Conservation (phyloP, 345 rosid species). For the Acer yangbiense region DNA sequence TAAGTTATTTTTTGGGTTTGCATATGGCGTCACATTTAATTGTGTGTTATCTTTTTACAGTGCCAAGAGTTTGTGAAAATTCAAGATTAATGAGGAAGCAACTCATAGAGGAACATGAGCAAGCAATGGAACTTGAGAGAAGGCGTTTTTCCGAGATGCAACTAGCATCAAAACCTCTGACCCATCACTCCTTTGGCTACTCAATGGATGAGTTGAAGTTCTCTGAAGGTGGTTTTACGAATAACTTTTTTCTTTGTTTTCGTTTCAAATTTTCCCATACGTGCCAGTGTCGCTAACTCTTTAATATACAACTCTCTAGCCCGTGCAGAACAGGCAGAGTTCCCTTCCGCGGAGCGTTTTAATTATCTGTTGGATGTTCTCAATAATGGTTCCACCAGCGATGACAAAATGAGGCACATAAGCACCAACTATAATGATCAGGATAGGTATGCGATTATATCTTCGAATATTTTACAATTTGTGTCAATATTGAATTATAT, state of each 20-base stretch:
- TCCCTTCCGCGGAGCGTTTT: constrained; percentile 45
- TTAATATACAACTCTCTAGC: constrained; percentile 15
- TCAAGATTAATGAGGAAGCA: constrained; percentile 55
- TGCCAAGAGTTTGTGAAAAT: constrained; percentile 42
- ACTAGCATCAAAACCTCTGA: constrained; percentile 38
- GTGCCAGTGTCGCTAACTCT: neutral
- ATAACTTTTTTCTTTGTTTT: neutral
- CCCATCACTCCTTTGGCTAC: constrained; percentile 43
- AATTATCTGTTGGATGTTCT: constrained; percentile 61
- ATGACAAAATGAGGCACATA: constrained; percentile 45
- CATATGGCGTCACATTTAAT: neutral
- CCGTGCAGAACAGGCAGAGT: constrained; percentile 48
- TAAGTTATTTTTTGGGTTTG: neutral
- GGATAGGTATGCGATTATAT: constrained; percentile 50
- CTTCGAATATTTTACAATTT: too few species aligned
- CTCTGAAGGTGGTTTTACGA: constrained; percentile 68
- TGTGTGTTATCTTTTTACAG: constrained; percentile 28
- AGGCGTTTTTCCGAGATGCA: constrained; percentile 44
- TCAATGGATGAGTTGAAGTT: constrained; percentile 49
- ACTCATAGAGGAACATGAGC: constrained; percentile 50
- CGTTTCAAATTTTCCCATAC: neutral
- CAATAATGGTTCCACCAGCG: constrained; percentile 50
- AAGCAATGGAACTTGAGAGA: constrained; percentile 49
- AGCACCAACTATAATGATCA: constrained; percentile 52
- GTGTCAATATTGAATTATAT: too few species aligned